A percentile compares a stretch with the other conserved stretches of the same genome.
phyloP scores from a whole-genome alignment of 2,329 filamentous ascomycete species.

The Calcarisporium arbuscula region DNA sequence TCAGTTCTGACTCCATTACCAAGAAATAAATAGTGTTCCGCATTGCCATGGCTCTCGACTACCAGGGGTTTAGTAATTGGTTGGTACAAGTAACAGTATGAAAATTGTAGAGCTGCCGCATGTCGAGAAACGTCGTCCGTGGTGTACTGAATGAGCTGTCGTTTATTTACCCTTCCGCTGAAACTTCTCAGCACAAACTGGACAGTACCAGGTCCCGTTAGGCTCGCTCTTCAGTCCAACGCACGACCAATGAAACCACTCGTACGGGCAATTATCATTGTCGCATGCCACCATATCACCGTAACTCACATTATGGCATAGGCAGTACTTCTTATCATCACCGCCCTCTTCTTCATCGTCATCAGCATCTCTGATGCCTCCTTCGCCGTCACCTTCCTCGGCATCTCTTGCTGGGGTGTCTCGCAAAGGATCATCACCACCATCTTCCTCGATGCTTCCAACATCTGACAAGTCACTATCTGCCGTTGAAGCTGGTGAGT shows the following conservation, averaged over 20 bases:
- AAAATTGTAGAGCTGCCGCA: too few species aligned
- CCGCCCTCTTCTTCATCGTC: slow-evolving; percentile 63
- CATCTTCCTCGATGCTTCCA: slow-evolving; percentile 47
- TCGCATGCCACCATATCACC: slow-evolving; percentile 88
- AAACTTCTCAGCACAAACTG: slow-evolving; percentile 50
- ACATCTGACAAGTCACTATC: slow-evolving; percentile 62
- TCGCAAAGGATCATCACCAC: slow-evolving; percentile 23
- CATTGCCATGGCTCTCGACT: not conserved
- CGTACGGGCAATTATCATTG: slow-evolving; percentile 71
- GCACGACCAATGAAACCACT: slow-evolving; percentile 84
- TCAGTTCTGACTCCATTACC: too few species aligned
- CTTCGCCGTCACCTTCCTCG: slow-evolving; percentile 42
- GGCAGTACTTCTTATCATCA: slow-evolving; percentile 76
- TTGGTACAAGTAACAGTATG: too few species aligned
- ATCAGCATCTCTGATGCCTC: slow-evolving; percentile 48
- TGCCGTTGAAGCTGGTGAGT: slow-evolving; percentile 56
- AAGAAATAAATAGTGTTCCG: too few species aligned
- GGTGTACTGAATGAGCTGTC: not conserved
- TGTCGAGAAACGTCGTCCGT: too few species aligned
- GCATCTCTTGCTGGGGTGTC: slow-evolving; percentile 26
- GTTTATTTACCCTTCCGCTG: slow-evolving; percentile 28
- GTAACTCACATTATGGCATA: slow-evolving; percentile 76
- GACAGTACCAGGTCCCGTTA: slow-evolving; percentile 62
- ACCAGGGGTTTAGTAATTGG: too few species aligned
- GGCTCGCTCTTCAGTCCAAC: slow-evolving; percentile 63